Evolutionary conservation across 2,329 filamentous ascomycete genomes (phyloP).

Genomic region (Cordyceps farinosa): DNA sequence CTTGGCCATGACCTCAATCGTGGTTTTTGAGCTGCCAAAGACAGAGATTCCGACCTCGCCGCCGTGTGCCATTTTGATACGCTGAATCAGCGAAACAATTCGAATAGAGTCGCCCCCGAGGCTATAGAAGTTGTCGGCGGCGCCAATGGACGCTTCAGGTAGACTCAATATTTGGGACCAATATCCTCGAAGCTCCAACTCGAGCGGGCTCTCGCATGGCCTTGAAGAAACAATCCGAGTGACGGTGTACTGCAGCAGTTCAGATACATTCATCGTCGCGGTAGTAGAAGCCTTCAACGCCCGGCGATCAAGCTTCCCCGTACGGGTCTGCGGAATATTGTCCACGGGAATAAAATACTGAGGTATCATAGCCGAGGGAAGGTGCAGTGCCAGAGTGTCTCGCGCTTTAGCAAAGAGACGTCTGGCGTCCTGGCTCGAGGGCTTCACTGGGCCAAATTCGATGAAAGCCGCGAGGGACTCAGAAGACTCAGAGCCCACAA

Average conservation of each 20-base stretch:
- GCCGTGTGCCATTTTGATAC: not conserved
- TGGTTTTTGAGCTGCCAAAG: slow-evolving; percentile 1
- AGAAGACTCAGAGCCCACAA: not conserved
- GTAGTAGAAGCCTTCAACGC: not conserved
- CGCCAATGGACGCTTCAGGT: slow-evolving; percentile 17
- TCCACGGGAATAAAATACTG: slow-evolving; percentile 1
- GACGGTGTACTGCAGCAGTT: not conserved
- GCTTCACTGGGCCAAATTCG: not conserved
- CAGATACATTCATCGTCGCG: not conserved
- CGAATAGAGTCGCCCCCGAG: slow-evolving; percentile 24
- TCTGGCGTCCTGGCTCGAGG: not conserved
- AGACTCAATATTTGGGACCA: slow-evolving; percentile 19
- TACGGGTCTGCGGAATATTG: not conserved
- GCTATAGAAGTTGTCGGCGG: slow-evolving; percentile 23
- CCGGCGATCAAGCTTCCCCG: slow-evolving; percentile 1
- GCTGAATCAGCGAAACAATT: slow-evolving; percentile 21
- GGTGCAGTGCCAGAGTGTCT: not conserved
- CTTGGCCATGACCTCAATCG: not conserved
- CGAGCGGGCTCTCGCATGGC: not conserved
- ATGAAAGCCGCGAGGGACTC: not conserved
- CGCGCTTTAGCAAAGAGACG: not conserved
- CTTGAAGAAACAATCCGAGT: not conserved
- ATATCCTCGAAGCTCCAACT: slow-evolving; percentile 6
- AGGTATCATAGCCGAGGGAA: not conserved
- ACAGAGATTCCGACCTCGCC: not conserved